Conservation (phyloP, 495 filamentous ascomycete species). For the Penicillium tannophilum region DNA sequence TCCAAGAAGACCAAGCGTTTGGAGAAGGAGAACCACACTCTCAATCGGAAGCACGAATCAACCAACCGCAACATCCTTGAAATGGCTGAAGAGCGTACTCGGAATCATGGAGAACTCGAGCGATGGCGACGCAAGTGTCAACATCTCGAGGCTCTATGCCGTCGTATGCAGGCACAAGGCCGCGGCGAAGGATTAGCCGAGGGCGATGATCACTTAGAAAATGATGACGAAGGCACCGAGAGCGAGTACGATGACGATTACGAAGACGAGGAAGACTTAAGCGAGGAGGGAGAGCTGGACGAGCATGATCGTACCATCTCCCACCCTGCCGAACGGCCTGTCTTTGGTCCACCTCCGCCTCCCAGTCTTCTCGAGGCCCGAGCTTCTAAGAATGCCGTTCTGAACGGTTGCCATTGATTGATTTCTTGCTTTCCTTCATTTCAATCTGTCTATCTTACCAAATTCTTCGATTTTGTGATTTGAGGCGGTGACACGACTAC, state of each 20-base stretch:
- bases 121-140: constrained; percentile 84
- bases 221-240: constrained; percentile 71
- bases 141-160: constrained; percentile 89
- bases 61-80: constrained; percentile 94
- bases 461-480: background rate
- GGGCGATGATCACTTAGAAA: constrained; percentile 52
- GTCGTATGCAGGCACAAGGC: constrained; percentile 91
- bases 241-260: constrained; percentile 72
- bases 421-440: constrained; percentile 3
- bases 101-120: constrained; percentile 77
- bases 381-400: constrained; percentile 46
- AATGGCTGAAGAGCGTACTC: constrained; percentile 95
- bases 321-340: constrained; percentile 49
- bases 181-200: constrained; percentile 63
- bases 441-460: background rate
- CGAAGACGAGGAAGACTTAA: constrained; percentile 67
- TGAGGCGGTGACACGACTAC: background rate
- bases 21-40: constrained; percentile 91
- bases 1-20: constrained; percentile 98
- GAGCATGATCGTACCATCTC: constrained; percentile 44
- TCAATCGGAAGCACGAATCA: constrained; percentile 89
- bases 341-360: constrained; percentile 58
- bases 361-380: constrained; percentile 50
- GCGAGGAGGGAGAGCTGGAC: constrained; percentile 69
- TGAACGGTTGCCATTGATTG: constrained; percentile 50